Evolutionary conservation across 495 filamentous ascomycete species (phyloP).

Genomic region (Lasiosphaeria hispida): DNA sequence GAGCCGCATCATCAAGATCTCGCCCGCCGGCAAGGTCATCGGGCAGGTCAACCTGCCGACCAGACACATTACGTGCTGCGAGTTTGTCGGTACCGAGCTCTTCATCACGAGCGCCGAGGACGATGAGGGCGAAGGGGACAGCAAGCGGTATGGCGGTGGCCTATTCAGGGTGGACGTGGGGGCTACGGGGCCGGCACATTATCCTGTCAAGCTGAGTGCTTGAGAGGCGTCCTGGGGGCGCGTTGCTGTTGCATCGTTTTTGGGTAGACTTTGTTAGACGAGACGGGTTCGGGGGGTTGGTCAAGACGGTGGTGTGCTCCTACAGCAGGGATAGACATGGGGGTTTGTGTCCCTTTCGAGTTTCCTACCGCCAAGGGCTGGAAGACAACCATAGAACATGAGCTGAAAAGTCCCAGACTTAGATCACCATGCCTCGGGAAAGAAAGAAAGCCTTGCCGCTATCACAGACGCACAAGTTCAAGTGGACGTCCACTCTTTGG

Average conservation of each 20-base stretch:
- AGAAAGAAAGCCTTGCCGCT: no score
- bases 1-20: conserved; percentile 64
- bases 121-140: conserved; percentile 58
- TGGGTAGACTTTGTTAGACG: background rate
- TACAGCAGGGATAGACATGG: no score
- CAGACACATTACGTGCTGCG: conserved; percentile 65
- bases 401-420: no score
- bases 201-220: conserved; percentile 50
- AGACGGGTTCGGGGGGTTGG: background rate
- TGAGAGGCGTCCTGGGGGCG: background rate
- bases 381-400: no score
- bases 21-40: conserved; percentile 59
- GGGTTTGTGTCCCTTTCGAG: no score
- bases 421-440: no score
- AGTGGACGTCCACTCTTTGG: no score
- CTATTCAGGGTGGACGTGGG: conserved; percentile 70
- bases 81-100: conserved; percentile 71
- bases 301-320: no score
- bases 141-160: conserved; percentile 60
- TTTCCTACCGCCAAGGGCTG: no score
- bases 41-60: conserved; percentile 68
- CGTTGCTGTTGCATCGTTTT: background rate
- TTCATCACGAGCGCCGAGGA: conserved; percentile 69
- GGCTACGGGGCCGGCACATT: conserved; percentile 54
- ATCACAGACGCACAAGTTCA: no score